phyloP scores from a whole-genome alignment of 176 grass and related monocot genomes.

The Aegilops tauschii region DNA sequence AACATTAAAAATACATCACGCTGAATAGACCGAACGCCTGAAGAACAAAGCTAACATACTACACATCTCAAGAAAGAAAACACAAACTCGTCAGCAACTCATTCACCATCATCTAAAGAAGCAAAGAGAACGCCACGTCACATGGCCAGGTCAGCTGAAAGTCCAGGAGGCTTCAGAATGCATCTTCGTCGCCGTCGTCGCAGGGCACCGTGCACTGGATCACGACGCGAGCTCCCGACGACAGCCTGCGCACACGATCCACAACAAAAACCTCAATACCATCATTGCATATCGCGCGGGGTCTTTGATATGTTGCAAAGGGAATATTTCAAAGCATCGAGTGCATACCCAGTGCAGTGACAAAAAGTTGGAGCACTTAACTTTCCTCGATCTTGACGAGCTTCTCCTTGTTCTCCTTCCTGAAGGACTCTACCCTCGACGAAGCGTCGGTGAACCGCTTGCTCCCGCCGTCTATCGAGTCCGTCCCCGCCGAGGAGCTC shows the following conservation, averaged over 20 bases:
- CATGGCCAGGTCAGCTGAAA: neutral
- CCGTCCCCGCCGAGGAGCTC: slow-evolving; percentile 51
- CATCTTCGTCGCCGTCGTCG: slow-evolving; percentile 43
- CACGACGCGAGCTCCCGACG: slow-evolving; percentile 80
- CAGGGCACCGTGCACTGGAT: slow-evolving; percentile 75
- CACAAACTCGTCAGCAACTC: neutral
- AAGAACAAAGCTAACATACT: slow-evolving; percentile 18
- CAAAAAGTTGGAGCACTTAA: slow-evolving; percentile 61
- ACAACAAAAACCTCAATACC: slow-evolving; percentile 28
- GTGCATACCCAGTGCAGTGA: slow-evolving; percentile 44
- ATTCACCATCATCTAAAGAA: neutral
- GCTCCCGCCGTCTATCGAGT: slow-evolving; percentile 46
- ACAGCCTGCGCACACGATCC: slow-evolving; percentile 47
- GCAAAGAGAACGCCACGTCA: neutral
- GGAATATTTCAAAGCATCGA: slow-evolving; percentile 1
- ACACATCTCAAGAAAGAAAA: neutral
- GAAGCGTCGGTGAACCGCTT: slow-evolving; percentile 43
- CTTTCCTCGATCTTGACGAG: slow-evolving; percentile 90
- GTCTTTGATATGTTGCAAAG: neutral
- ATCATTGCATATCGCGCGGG: neutral
- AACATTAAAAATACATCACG: neutral
- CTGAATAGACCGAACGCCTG: neutral
- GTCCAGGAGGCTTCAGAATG: slow-evolving; percentile 2
- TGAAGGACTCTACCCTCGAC: slow-evolving; percentile 51
- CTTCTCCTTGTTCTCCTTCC: slow-evolving; percentile 64